Evolutionary conservation across 352 stramenopile species (phyloP).

Genomic region (Heterotrichella gracilis): DNA sequence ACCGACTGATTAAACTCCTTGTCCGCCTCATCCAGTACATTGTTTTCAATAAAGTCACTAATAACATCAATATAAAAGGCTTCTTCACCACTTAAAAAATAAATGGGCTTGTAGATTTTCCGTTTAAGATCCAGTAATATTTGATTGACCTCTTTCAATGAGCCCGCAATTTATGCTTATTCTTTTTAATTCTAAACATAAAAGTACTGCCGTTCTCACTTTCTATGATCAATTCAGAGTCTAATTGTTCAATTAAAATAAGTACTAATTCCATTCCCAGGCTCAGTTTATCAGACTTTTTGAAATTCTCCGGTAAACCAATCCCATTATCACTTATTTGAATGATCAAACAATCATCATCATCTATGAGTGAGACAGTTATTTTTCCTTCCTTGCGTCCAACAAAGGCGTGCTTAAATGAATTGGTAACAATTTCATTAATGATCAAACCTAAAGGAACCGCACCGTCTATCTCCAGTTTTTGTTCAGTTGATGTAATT

Average conservation of each 20-base stretch:
- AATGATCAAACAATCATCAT: background rate
- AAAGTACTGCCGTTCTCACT: background rate
- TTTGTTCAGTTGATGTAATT: background rate
- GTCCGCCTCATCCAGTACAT: background rate
- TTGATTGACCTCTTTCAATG: conserved; percentile 7
- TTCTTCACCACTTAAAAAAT: conserved; percentile 2
- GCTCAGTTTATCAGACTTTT: background rate
- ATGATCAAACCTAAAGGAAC: background rate
- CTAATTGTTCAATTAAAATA: conserved; percentile 7
- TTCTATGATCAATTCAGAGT: background rate
- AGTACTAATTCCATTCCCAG: background rate
- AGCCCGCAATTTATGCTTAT: background rate
- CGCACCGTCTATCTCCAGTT: background rate
- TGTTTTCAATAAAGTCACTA: background rate
- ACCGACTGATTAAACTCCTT: background rate
- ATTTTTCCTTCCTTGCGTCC: background rate
- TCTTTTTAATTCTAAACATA: background rate
- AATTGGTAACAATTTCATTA: background rate
- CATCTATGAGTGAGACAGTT: background rate
- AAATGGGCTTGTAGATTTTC: background rate
- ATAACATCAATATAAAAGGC: background rate
- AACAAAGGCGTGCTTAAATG: background rate
- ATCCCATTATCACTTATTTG: background rate
- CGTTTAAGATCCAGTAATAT: conserved; percentile 2
- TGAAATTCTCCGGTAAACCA: background rate